These are phyloP conservation scores for Dimocarpus longan DNA, from an alignment of 345 rosid genomes.

Conservation along the genomic window DNA sequence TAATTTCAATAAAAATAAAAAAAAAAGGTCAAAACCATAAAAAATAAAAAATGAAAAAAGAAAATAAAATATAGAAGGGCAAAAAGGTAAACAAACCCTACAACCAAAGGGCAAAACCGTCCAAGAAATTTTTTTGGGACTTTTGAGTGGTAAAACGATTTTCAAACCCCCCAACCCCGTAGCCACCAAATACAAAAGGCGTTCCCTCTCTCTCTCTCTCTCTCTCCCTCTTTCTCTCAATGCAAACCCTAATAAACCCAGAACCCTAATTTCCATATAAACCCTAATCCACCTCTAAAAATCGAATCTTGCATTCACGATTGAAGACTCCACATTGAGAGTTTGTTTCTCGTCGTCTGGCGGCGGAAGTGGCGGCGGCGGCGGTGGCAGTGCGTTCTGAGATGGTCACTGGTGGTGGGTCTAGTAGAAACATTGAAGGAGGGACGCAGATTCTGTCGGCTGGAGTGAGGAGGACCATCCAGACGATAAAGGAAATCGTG, in stretches of 20 bases:
- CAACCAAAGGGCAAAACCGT: constrained; percentile 12
- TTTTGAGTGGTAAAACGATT: constrained; percentile 22
- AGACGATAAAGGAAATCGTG: constrained; percentile 73
- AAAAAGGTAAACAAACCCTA: background rate
- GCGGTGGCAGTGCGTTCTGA: constrained; percentile 19
- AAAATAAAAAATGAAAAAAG: background rate
- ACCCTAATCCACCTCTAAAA: background rate
- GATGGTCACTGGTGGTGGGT: constrained; percentile 46
- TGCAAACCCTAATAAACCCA: constrained; percentile 42
- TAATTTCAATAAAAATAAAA: too few relatives aligned
- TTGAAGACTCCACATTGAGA: background rate
- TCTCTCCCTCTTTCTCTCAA: constrained; percentile 18
- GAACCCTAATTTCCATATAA: background rate
- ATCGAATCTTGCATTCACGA: background rate
- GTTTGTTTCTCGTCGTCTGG: background rate
- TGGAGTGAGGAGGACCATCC: constrained; percentile 57
- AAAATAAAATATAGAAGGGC: background rate
- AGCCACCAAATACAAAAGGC: constrained; percentile 8
- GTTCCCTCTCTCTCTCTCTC: constrained; percentile 25
- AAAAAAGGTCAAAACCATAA: background rate
- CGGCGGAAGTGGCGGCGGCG: background rate
- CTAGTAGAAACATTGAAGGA: constrained; percentile 30
- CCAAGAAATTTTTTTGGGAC: background rate
- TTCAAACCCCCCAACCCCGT: constrained; percentile 27
- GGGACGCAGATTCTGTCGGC: constrained; percentile 41